A percentile compares a stretch with the other conserved stretches of the same genome.
Evolutionary conservation across 345 rosid genomes (phyloP).

Genomic region (Sonneratia alba): DNA sequence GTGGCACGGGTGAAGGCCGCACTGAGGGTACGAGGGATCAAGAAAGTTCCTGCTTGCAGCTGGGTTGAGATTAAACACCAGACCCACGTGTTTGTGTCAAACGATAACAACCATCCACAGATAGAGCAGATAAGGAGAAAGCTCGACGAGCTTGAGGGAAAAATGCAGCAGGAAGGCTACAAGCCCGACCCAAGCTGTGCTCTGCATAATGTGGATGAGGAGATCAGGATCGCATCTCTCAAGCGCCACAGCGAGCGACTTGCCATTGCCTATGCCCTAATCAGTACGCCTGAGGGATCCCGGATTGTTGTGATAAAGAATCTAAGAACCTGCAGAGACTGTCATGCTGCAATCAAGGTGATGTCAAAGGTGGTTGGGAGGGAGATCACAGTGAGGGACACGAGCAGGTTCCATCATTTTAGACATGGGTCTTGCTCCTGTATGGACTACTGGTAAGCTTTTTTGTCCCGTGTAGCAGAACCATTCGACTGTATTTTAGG

Average conservation of each 20-base stretch:
- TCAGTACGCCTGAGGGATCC: constrained; percentile 61
- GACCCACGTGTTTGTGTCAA: constrained; percentile 54
- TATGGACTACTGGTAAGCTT: constrained; percentile 62
- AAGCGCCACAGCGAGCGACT: constrained; percentile 70
- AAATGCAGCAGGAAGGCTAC: constrained; percentile 66
- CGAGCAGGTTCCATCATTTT: constrained; percentile 85
- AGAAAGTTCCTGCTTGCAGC: constrained; percentile 63
- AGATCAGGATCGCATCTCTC: constrained; percentile 55
- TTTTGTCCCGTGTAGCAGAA: neutral
- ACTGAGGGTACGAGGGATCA: constrained; percentile 69
- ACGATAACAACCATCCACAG: constrained; percentile 52
- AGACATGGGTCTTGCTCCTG: constrained; percentile 68
- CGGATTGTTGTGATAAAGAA: constrained; percentile 80
- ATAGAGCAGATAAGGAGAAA: constrained; percentile 39
- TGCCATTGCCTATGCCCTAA: constrained; percentile 78
- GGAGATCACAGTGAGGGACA: constrained; percentile 76
- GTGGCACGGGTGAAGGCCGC: constrained; percentile 64
- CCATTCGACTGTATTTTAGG: neutral
- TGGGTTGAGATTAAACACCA: constrained; percentile 72
- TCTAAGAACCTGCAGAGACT: constrained; percentile 70
- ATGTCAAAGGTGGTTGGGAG: constrained; percentile 67
- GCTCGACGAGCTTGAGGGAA: constrained; percentile 36
- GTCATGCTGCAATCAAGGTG: constrained; percentile 81
- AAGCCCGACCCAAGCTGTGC: constrained; percentile 63
- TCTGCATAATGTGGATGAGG: constrained; percentile 55